Evolutionary conservation across 2,329 filamentous ascomycete genomes (phyloP), one percentile per base, ranked within the genome.

Genomic region (Penicillium italicum): DNA sequence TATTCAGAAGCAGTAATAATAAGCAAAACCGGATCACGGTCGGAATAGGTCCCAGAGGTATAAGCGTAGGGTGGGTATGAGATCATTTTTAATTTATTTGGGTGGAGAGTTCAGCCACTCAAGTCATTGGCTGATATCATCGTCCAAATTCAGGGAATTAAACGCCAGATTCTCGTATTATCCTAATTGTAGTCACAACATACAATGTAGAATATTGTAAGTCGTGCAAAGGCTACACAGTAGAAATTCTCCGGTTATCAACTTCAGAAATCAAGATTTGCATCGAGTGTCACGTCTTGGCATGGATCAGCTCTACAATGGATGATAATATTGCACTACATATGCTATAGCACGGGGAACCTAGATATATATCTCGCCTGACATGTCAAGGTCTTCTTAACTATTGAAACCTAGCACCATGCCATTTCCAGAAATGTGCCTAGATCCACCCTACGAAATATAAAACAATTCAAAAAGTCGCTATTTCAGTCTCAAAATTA

Each of bases 51-150:
- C 10, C 45, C 38, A 50, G 34, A 37, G 36, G 33, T 26, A 30
- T 12, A 36, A 56, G 43, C 47, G 51, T 38, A 31, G 18, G 14
- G 12, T 54, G 52, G 44, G 58, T 47, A 65, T 64, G 63, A 65
- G 59, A 65, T 65, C 63, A 65, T 64, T 63, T 63, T 64, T 62
- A 64, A 65, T 65, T 44, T 65, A 65, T 65, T 63, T 53, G 24
- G 54, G 63, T 65, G 63, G 63, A 61, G 57, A 55, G 57, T 31
- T 63, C 62, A 64, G 63, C 63, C 63, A 65, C 63, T 59, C 57
- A 57, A 58, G 57, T 65, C 60, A 64, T 63, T 51, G 30, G 16
- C 52, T 38, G 52, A 44, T 37, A 50, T 55, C 31, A 44, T 41
- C 16, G 9, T 16, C 16, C 9, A 6, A 49, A 42, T 42, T 42